Evolutionary conservation across 2,329 filamentous ascomycete species (phyloP), one percentile per base, ranked within the genome.

Genomic region (Colletotrichum shisoi): DNA sequence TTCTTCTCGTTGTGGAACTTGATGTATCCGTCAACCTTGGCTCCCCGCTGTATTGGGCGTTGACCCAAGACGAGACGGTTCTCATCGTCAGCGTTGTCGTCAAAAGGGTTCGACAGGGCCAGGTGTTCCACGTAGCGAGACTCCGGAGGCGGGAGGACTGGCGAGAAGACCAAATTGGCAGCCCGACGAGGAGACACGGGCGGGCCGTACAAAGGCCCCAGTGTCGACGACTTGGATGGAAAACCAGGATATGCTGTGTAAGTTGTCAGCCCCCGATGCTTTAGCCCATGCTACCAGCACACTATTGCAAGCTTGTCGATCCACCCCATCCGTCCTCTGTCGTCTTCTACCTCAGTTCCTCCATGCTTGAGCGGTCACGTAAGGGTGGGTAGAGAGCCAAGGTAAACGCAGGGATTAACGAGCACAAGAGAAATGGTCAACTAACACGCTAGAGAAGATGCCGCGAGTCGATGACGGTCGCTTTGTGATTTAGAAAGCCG

Each of bases 21-120:
- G 67, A 70, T 63, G 39, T 70, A 70, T 7, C 69, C 69, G 40
- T 69, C 67, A 51, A 70, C 48, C 12, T n/a, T 51, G 24, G 52
- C 48, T 9, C 62, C 49, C 13, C 44, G 39, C 17, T 58, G 42
- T 21, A 69, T 54, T 15, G 52, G 27, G 12, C 21, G 24, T 39
- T 51, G 40, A 17, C 58, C 49, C 48, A 52, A 51, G 37, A 39
- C 48, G 34, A 64, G 48, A 52, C 57, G 57, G 24, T 44, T 42
- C 5, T 59, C 15, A 15, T 63, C 58, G n/a, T 62, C 56, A 17
- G 64, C 63, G 34, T 70, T 67, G 6, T 70, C 69, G 34, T 62
- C 45, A 17, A 70, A 70, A 1, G 69, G 67, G 12, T 69, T 70
- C 1, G 53, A 15, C 24, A 69, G 24, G 11, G 1, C 24, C 13